Base-by-base conservation (phyloP, 148 eudicot genomes). In the Arctostaphylos glauca region DNA sequence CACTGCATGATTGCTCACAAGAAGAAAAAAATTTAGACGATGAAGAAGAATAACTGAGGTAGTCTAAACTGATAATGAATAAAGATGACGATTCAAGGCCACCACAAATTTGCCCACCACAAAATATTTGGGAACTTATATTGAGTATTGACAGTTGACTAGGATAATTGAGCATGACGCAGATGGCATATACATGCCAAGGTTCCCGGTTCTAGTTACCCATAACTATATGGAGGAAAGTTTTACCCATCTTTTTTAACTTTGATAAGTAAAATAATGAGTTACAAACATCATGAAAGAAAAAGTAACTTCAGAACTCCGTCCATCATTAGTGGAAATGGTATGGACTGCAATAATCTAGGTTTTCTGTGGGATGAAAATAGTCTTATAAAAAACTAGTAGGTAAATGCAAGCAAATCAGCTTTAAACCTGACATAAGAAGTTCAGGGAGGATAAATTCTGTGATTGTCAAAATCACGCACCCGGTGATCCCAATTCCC, bases 1-100 rank as follows among this genome's bases (percentile, higher is more conserved):
- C 88, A 96, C 99, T 96, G 92, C 87, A 90, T 68, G 55, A 81
- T 70, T 43, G 77, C 84, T 62, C 64, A 87, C 38, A 81, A 6
- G 76, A 47, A 47, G 31, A 72, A 60, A 47, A 58, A 25, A 0
- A 31, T 44, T 13, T 70, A 70, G 21, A 70, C 2, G 79, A 74
- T 6, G 71, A 21, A 46, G 73, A 52, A 58, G 4, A 6, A 70
- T 79, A 8, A 47, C n/a, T 74, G 54, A 18, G 54, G 53, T 31
- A 74, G 76, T 46, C 53, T 18, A 71, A 47, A 44, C 13, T 46
- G 5, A 48, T 10, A 74, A 9, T 74, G 55, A 72, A 74, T 23
- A 74, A 48, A 74, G 47, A n/a, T 74, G 54, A 47, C 47, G 76
- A 74, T 74, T 74, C 38, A 48, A 74, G 55, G 15, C 77, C 76